A percentile compares a stretch with the other conserved stretches of the same genome.
Evolutionary conservation across 2,329 filamentous ascomycete species (phyloP).

Genomic region (Pseudocercospora vitis): DNA sequence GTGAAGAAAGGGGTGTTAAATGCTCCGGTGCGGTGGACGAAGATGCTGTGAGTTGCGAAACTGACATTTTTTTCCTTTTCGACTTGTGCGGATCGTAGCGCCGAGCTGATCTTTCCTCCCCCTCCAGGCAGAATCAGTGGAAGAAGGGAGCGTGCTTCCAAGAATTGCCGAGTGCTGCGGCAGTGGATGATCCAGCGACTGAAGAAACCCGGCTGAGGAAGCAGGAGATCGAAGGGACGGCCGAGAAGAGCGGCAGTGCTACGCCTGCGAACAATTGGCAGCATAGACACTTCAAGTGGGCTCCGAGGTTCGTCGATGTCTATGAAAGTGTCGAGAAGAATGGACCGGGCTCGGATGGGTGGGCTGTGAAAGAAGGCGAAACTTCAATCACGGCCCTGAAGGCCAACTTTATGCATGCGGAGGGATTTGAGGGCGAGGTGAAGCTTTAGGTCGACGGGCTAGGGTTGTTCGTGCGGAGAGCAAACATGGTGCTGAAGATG

Average conservation of each 20-base stretch:
- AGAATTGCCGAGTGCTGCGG: conserved; percentile 65
- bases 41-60: conserved; percentile 57
- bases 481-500: background rate
- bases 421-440: conserved; percentile 68
- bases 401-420: conserved; percentile 85
- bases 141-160: conserved; percentile 79
- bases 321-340: conserved; percentile 81
- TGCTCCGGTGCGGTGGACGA: conserved; percentile 75
- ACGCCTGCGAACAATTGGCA: conserved; percentile 52
- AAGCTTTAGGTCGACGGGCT: conserved; percentile 58
- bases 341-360: conserved; percentile 83
- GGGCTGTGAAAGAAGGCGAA: conserved; percentile 82
- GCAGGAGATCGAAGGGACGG: conserved; percentile 51
- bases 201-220: conserved; percentile 74
- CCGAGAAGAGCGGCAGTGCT: conserved; percentile 34
- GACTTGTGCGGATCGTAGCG: background rate
- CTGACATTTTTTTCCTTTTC: too few species aligned
- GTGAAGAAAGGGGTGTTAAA: conserved; percentile 70
- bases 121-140: conserved; percentile 79
- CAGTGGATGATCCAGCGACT: conserved; percentile 58
- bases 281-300: conserved; percentile 94
- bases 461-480: background rate
- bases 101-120: background rate
- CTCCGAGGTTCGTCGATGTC: conserved; percentile 81
- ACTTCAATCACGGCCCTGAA: conserved; percentile 88